phyloP scores from a whole-genome alignment of 768 basidiomycete genomes.

The Russula earlei region DNA sequence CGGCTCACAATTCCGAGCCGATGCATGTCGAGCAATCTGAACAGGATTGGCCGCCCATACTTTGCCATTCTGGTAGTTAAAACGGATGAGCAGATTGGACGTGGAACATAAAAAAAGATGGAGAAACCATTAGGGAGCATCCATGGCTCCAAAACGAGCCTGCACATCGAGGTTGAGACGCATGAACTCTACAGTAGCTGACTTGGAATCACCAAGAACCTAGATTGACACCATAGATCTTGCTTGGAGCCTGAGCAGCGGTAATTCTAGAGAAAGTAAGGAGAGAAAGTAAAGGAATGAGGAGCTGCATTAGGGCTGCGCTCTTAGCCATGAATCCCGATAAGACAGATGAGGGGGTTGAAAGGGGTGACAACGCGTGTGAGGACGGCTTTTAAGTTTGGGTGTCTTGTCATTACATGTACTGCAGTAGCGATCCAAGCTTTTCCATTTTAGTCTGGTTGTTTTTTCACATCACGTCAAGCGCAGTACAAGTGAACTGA shows the following conservation, averaged over 20 bases:
- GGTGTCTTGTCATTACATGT: too few relatives aligned
- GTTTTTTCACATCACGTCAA: too few relatives aligned
- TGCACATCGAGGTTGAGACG: conserved; percentile 23
- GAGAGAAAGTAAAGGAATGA: not conserved
- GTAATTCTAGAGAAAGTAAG: not conserved
- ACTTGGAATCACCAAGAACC: conserved; percentile 43
- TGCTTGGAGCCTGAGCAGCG: conserved; percentile 24
- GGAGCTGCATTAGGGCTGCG: not conserved
- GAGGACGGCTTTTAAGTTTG: too few relatives aligned
- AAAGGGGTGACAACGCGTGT: too few relatives aligned
- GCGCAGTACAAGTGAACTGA: too few relatives aligned
- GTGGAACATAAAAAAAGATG: not conserved
- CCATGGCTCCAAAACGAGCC: conserved; percentile 72
- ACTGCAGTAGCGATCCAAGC: too few relatives aligned
- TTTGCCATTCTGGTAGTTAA: conserved; percentile 44
- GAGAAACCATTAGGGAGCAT: conserved; percentile 59
- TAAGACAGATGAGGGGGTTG: too few relatives aligned
- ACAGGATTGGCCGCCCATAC: conserved; percentile 65
- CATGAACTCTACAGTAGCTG: not conserved
- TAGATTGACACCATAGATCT: conserved; percentile 66
- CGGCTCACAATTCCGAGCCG: conserved; percentile 51
- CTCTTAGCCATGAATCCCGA: too few relatives aligned
- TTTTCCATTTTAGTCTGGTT: too few relatives aligned
- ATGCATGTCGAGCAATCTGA: conserved; percentile 55
- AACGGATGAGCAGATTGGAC: not conserved